phyloP scores from a whole-genome alignment of 2,329 filamentous ascomycete genomes.

The Byssothecium circinans region DNA sequence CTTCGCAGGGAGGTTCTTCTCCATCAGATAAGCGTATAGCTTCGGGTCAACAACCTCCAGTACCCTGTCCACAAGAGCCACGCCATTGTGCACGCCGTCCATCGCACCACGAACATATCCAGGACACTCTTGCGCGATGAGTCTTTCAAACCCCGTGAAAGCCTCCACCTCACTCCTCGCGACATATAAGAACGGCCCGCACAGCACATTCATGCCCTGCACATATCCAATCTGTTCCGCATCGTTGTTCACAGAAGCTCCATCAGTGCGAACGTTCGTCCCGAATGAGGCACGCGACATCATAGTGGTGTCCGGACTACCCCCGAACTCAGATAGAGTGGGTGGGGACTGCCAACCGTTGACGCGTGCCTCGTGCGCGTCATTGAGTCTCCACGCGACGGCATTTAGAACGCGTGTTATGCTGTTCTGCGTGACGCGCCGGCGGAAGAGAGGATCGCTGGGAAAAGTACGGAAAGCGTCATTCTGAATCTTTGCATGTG shows the following conservation, averaged over 20 bases:
- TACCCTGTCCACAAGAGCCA: constrained; percentile 89
- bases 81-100: constrained; percentile 92
- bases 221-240: constrained; percentile 84
- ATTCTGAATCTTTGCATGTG: constrained; percentile 96
- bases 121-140: constrained; percentile 85
- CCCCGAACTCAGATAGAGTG: constrained; percentile 52
- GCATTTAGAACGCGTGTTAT: constrained; percentile 93
- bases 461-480: constrained; percentile 97
- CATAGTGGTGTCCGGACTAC: constrained; percentile 48
- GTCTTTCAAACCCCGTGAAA: constrained; percentile 84
- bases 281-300: constrained; percentile 31
- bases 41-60: constrained; percentile 89
- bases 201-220: constrained; percentile 98
- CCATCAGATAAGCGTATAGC: constrained; percentile 78
- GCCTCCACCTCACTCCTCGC: constrained; percentile 93
- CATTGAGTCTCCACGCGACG: constrained; percentile 89
- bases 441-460: constrained; percentile 94
- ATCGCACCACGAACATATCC: constrained; percentile 94
- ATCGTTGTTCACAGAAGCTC: constrained; percentile 40
- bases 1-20: constrained; percentile 73
- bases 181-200: constrained; percentile 92
- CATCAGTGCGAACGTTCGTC: constrained; percentile 19
- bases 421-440: constrained; percentile 92
- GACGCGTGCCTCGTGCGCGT: constrained; percentile 65
- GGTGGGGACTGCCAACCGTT: constrained; percentile 56